These are phyloP conservation scores for Pleurotus ostreatus DNA, from an alignment of 768 basidiomycete genomes.

Conservation along the genomic window DNA sequence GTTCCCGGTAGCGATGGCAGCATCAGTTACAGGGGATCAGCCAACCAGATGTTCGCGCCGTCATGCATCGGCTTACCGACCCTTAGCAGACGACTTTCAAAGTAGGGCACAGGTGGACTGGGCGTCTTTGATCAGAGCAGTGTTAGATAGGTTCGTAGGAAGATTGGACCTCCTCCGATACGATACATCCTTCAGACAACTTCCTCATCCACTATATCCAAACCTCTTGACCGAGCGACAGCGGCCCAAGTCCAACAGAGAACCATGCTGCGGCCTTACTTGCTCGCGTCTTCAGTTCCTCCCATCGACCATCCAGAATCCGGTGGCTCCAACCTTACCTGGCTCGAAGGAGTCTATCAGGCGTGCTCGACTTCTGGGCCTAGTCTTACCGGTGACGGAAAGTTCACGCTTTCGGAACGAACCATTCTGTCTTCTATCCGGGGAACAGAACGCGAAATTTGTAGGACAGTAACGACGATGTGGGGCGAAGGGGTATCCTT, in stretches of 20 bases:
- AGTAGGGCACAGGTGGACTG: slow-evolving; percentile 29
- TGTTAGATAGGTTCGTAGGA: slow-evolving; percentile 27
- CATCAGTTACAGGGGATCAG: slow-evolving; percentile 24
- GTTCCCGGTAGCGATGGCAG: slow-evolving; percentile 15
- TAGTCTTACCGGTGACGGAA: slow-evolving; percentile 1
- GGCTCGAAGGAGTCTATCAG: slow-evolving; percentile 30
- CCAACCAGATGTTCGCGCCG: slow-evolving; percentile 14
- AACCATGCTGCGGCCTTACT: slow-evolving; percentile 29
- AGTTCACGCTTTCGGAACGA: slow-evolving; percentile 25
- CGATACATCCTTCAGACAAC: slow-evolving; percentile 17
- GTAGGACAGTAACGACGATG: slow-evolving; percentile 37
- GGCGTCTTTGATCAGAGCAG: slow-evolving; percentile 23
- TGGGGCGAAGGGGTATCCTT: slow-evolving; percentile 39
- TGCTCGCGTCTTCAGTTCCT: slow-evolving; percentile 12
- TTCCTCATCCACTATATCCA: not conserved
- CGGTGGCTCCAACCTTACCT: slow-evolving; percentile 13
- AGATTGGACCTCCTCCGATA: slow-evolving; percentile 26
- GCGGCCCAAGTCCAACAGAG: slow-evolving; percentile 23
- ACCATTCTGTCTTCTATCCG: slow-evolving; percentile 25
- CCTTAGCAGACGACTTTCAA: slow-evolving; percentile 6
- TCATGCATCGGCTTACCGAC: slow-evolving; percentile 14
- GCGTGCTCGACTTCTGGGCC: slow-evolving; percentile 30
- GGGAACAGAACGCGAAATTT: slow-evolving; percentile 40
- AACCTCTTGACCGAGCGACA: slow-evolving; percentile 9
- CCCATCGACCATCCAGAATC: not conserved